Evolutionary conservation across 2,329 filamentous ascomycete species (phyloP), one percentile per base, ranked within the genome.

Genomic region (Alternaria incomplexa): DNA sequence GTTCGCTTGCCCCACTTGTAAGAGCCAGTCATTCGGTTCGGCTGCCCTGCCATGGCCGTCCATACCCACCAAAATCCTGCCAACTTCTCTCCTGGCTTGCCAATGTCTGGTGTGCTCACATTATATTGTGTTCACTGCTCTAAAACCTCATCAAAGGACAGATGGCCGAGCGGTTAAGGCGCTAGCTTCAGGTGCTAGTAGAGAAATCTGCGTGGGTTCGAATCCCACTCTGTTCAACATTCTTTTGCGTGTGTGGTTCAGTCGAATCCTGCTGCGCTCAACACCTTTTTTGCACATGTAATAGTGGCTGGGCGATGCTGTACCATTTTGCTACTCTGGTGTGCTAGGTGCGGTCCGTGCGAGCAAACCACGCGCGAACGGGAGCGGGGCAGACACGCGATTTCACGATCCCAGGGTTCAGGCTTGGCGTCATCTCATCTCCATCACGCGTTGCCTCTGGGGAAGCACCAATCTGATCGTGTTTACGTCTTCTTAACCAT

Each of bases 141-240:
- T 11, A 12, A 40, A 17, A 4, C 4, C 7, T 53, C 32, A 61
- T 52, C 30, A 30, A n/a, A 13, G 71, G 71, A 62, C 55, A 71
- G 66, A 68, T 75, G 71, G 75, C 75, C 75, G 75, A 77, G 75
- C 66, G 74, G 75, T 77, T 75, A 78, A 73, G 75, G 75, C 75
- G 75, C 74, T 73, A 77, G 76, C 73, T 78, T 78, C 76, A 77
- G 76, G 75, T 78, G 73, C 76, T 77, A 73, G 74, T 78, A 67
- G 67, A 63, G 73, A 57, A 77, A 78, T 62, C 67, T 67, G 73
- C 74, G 75, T 75, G 75, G 71, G 75, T 76, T 66, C 74, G 75
- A 78, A 63, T 78, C 77, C 74, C 77, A 77, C 76, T 72, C 73
- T 77, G 56, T 64, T 78, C 77, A 79, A 47, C 51, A 75, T 73